phyloP scores from a whole-genome alignment of 2,329 filamentous ascomycete genomes.

The Penicillium sp. region DNA sequence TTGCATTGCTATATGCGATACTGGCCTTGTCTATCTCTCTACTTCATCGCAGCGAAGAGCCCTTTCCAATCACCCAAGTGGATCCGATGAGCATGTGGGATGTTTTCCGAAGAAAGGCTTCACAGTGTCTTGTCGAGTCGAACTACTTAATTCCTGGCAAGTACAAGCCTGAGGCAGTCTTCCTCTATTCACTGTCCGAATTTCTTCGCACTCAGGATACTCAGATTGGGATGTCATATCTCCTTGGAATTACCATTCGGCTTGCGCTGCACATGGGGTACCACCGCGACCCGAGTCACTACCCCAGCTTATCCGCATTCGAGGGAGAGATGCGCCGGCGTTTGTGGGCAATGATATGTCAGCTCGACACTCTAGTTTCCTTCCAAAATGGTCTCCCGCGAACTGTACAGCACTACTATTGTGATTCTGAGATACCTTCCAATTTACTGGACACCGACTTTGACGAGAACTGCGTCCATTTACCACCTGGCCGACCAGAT shows the following conservation, averaged over 20 bases:
- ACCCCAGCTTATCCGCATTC: slow-evolving; percentile 54
- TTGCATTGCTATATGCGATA: slow-evolving; percentile 31
- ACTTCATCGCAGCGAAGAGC: slow-evolving; percentile 25
- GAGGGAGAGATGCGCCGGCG: slow-evolving; percentile 56
- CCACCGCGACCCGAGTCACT: slow-evolving; percentile 58
- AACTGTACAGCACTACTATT: slow-evolving; percentile 61
- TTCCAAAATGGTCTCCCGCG: slow-evolving; percentile 66
- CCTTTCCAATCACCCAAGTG: slow-evolving; percentile 18
- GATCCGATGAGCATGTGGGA: slow-evolving; percentile 28
- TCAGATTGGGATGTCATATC: slow-evolving; percentile 55
- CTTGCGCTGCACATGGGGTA: slow-evolving; percentile 64
- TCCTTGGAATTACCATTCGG: slow-evolving; percentile 57
- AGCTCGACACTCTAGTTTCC: slow-evolving; percentile 62
- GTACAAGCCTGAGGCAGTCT: slow-evolving; percentile 35
- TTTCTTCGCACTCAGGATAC: slow-evolving; percentile 34
- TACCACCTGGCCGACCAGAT: slow-evolving; percentile 56
- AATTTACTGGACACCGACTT: slow-evolving; percentile 65
- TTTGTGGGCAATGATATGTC: slow-evolving; percentile 43
- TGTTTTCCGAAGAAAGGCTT: slow-evolving; percentile 52
- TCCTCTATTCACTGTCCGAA: slow-evolving; percentile 31
- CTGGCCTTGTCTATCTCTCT: slow-evolving; percentile 30
- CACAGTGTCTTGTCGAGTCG: slow-evolving; percentile 33
- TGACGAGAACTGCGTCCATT: slow-evolving; percentile 46
- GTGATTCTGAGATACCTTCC: slow-evolving; percentile 58
- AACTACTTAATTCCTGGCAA: slow-evolving; percentile 35